Base-by-base conservation (phyloP, 2,329 filamentous ascomycete species). In the Stemphylium beticola region DNA sequence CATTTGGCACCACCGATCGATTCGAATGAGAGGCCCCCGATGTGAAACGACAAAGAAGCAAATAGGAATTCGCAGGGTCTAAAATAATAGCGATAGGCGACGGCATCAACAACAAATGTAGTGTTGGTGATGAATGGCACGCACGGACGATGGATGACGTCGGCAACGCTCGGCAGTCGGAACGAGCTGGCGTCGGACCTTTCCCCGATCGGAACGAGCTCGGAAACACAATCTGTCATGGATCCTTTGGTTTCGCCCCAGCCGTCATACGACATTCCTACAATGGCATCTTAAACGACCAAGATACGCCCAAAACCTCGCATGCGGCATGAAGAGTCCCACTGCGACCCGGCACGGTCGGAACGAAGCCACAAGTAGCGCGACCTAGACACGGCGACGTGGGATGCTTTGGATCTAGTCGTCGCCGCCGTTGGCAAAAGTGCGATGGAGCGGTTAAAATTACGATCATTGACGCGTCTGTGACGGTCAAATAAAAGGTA, bases 381-480 rank as follows among this genome's bases (percentile, higher is more conserved):
- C 26, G 29, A 44, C 10, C 18, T 45, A 41, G 47, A 22, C 15
- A 39, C 40, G 11, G 41, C 29, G 36, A 40, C 17, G 42, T 34
- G 22, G 40, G 4, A 32, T 32, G 41, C 40, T 46, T 41, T 36
- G 17, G 34, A 32, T 46, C 41, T 45, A 32, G 22, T 34, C 36
- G n/a, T 51, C 31, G 24, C 31, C 4, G 33, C 41, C 41, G 29
- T 44, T 26, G 17, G 47, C 52, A 41, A 42, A 51, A 51, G 7
- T 4, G 29, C 40, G 52, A 55, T 51, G 52, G 20, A 32, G 51
- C 36, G 52, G 47, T 24, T 24, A 41, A 42, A 55, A 31, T 29
- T 20, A 31, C 47, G 40, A 55, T 55, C 52, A 46, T 51, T 55
- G 52, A 55, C 47, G 52, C 52, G 52, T 55, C 36, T 12, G 52